phyloP scores from a whole-genome alignment of 2,329 filamentous ascomycete species.

The Paecilomyces fulvus region DNA sequence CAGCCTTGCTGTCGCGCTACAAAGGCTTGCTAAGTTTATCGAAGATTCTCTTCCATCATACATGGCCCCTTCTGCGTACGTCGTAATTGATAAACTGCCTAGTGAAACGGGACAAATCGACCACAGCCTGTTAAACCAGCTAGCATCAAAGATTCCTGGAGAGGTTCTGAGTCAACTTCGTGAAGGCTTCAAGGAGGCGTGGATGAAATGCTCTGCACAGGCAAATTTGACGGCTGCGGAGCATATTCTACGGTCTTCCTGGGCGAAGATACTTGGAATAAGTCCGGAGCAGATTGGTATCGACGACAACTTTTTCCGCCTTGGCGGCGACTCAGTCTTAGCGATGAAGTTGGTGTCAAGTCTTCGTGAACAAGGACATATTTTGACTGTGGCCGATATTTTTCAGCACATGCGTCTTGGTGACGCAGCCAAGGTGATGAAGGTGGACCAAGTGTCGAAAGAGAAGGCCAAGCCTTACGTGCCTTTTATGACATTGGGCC shows the following conservation, averaged over 20 bases:
- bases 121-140: slow-evolving; percentile 20
- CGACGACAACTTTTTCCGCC: slow-evolving; percentile 53
- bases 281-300: slow-evolving; percentile 38
- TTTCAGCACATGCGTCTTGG: slow-evolving; percentile 39
- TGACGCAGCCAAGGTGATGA: slow-evolving; percentile 46
- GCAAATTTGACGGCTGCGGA: slow-evolving; percentile 14
- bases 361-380: slow-evolving; percentile 34
- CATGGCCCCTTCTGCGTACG: slow-evolving; percentile 36
- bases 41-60: slow-evolving; percentile 31
- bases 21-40: slow-evolving; percentile 31
- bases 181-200: background rate
- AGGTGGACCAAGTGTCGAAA: slow-evolving; percentile 25
- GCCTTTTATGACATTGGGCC: background rate
- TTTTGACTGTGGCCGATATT: slow-evolving; percentile 42
- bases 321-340: slow-evolving; percentile 52
- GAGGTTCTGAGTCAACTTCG: background rate
- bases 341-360: slow-evolving; percentile 49
- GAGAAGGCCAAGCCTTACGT: background rate
- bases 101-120: slow-evolving; percentile 17
- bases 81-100: slow-evolving; percentile 34
- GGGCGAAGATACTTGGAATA: slow-evolving; percentile 20
- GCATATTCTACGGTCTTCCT: slow-evolving; percentile 24
- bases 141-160: slow-evolving; percentile 9
- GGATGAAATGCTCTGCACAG: background rate
- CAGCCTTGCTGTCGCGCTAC: slow-evolving; percentile 26